Conservation (phyloP, 1,284 basidiomycete species). For the Ganoderma sinense region DNA sequence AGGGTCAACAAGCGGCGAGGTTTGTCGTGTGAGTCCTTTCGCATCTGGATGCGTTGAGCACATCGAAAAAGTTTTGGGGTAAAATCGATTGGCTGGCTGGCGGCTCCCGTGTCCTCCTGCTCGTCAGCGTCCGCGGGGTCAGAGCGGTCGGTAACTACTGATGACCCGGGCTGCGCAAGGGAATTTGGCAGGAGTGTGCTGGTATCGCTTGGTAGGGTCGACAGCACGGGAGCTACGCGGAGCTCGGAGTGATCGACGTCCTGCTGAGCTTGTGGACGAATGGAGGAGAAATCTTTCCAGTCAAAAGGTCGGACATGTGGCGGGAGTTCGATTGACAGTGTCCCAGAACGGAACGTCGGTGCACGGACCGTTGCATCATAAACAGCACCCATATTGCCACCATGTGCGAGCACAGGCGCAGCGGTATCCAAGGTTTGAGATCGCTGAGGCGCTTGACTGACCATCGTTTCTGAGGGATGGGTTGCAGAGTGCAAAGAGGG, state of each 20-base stretch:
- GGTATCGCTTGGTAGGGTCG: neutral
- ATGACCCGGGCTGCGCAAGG: neutral
- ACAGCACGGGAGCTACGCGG: conserved; percentile 16
- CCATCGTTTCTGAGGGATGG: neutral
- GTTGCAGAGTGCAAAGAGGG: neutral
- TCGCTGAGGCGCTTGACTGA: neutral
- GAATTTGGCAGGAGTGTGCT: neutral
- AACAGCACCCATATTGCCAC: neutral
- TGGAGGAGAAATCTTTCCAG: neutral
- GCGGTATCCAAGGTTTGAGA: neutral
- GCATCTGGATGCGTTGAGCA: conserved; percentile 19
- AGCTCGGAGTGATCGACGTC: conserved; percentile 1
- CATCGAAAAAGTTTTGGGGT: neutral
- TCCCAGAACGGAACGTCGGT: conserved; percentile 11
- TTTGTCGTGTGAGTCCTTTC: conserved; percentile 45
- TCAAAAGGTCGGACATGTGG: conserved; percentile 13
- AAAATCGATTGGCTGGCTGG: neutral
- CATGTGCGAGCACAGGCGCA: neutral
- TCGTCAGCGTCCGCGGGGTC: neutral
- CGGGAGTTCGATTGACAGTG: conserved; percentile 8
- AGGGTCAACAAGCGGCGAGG: conserved; percentile 48
- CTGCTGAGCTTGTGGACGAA: neutral
- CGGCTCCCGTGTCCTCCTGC: too few species aligned
- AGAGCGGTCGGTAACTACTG: neutral
- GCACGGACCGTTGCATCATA: neutral